These are phyloP conservation scores for Domatiomyces catenatus DNA, from an alignment of 2,329 filamentous ascomycete species.

Conservation along the genomic window DNA sequence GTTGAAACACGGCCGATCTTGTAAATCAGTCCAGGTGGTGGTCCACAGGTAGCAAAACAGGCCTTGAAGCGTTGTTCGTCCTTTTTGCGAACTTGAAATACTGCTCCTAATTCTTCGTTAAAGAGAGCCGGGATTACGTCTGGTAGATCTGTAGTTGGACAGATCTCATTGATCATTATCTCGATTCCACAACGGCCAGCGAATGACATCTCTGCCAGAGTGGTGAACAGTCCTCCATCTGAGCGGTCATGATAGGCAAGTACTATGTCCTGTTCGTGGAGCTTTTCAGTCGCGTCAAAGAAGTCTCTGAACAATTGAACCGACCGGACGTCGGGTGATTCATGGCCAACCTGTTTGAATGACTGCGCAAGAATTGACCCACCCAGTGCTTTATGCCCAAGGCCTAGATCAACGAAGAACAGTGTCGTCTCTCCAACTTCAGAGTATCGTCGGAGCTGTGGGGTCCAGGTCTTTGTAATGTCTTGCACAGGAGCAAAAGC, in stretches of 20 bases:
- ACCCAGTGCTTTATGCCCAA: constrained; percentile 65
- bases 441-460: constrained; percentile 64
- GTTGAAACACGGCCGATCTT: constrained; percentile 65
- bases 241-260: constrained; percentile 91
- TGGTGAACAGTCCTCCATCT: constrained; percentile 82
- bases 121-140: constrained; percentile 67
- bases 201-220: constrained; percentile 94
- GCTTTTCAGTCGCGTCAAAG: constrained; percentile 66
- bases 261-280: constrained; percentile 55
- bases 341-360: constrained; percentile 69
- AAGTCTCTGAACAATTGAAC: constrained; percentile 70
- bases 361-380: constrained; percentile 85
- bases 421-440: constrained; percentile 80
- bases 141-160: constrained; percentile 43
- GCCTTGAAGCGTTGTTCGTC: constrained; percentile 75
- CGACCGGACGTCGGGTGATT: constrained; percentile 74
- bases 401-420: constrained; percentile 79
- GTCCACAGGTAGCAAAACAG: constrained; percentile 81
- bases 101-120: constrained; percentile 88
- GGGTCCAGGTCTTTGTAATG: constrained; percentile 82
- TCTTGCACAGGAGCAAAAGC: constrained; percentile 76
- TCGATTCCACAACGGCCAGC: constrained; percentile 81
- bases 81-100: constrained; percentile 81
- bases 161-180: constrained; percentile 59
- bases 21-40: constrained; percentile 64